phyloP scores from a whole-genome alignment of 495 filamentous ascomycete genomes.

The Penicillium salamii region DNA sequence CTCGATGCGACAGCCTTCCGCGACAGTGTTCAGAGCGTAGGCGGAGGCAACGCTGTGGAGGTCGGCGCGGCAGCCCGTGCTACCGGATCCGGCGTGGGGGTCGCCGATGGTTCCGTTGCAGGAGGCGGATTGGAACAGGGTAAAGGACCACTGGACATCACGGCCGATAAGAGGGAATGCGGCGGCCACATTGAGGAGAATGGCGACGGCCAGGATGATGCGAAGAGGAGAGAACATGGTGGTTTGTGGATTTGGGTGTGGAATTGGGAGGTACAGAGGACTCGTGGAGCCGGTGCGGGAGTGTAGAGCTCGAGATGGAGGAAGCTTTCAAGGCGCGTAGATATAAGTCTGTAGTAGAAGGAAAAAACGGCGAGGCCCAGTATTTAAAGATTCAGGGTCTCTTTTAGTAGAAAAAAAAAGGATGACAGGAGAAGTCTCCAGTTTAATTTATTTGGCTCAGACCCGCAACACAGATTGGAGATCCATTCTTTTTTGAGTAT shows the following conservation, averaged over 20 bases:
- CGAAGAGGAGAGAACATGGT: slow-evolving; percentile 9
- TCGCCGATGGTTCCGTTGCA: slow-evolving; percentile 17
- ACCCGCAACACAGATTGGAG: background rate
- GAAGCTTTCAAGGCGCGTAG: too few relatives aligned
- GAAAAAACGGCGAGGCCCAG: background rate
- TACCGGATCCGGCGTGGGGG: slow-evolving; percentile 19
- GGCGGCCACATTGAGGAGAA: slow-evolving; percentile 10
- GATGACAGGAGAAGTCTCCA: slow-evolving; percentile 4
- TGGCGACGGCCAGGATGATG: slow-evolving; percentile 1
- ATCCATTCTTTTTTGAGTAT: background rate
- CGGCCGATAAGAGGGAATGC: slow-evolving; percentile 21
- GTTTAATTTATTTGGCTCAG: slow-evolving; percentile 12
- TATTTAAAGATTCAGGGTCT: slow-evolving; percentile 1
- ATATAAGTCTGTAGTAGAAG: too few relatives aligned
- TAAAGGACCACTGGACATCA: slow-evolving; percentile 25
- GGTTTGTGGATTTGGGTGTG: background rate
- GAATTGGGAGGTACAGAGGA: background rate
- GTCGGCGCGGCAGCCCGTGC: slow-evolving; percentile 27
- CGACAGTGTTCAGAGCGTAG: slow-evolving; percentile 17
- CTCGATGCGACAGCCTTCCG: slow-evolving; percentile 21
- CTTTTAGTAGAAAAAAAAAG: background rate
- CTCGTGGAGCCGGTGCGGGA: background rate
- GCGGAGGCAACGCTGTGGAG: slow-evolving; percentile 21
- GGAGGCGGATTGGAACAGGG: slow-evolving; percentile 15
- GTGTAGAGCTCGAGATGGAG: background rate